Percentiles rank a stretch among this genome's conserved stretches.
Conservation (phyloP, 768 basidiomycete species). For the Strobilomyces confusus region DNA sequence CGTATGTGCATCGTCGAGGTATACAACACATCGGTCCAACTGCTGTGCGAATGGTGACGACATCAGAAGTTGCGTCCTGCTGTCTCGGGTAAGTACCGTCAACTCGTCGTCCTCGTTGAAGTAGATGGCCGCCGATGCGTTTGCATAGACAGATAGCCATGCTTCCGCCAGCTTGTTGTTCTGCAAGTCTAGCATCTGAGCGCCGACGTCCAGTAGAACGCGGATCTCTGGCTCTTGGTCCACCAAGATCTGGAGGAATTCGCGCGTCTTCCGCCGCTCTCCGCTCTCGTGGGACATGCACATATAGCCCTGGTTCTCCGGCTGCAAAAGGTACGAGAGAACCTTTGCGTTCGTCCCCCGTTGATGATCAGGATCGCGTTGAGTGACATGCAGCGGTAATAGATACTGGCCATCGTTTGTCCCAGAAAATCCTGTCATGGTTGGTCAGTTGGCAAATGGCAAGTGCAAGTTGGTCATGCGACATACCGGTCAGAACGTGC, state of each 20-base stretch:
- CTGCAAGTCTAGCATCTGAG: background rate
- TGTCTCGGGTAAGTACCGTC: no score
- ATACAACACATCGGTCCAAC: no score
- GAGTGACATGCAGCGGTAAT: no score
- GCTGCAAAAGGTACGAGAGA: background rate
- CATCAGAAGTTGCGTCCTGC: no score
- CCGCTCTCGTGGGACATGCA: background rate
- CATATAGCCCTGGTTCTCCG: background rate
- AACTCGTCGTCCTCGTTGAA: no score
- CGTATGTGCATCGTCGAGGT: no score
- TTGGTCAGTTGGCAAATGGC: background rate
- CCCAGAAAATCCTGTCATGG: background rate
- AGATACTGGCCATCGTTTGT: no score
- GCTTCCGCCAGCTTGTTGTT: background rate
- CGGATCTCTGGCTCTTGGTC: background rate
- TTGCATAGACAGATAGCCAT: background rate
- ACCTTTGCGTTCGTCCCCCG: no score
- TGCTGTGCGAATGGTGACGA: no score
- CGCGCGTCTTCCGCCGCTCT: background rate
- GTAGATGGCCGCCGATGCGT: no score
- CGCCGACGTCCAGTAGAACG: no score
- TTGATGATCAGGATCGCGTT: no score
- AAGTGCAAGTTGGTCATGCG: background rate
- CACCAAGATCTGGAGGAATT: background rate
- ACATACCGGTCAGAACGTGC: slow-evolving; percentile 13